Percentiles rank a stretch among this genome's conserved stretches.
phyloP scores from a whole-genome alignment of 2,329 filamentous ascomycete species.

The Alternaria brassicicola region DNA sequence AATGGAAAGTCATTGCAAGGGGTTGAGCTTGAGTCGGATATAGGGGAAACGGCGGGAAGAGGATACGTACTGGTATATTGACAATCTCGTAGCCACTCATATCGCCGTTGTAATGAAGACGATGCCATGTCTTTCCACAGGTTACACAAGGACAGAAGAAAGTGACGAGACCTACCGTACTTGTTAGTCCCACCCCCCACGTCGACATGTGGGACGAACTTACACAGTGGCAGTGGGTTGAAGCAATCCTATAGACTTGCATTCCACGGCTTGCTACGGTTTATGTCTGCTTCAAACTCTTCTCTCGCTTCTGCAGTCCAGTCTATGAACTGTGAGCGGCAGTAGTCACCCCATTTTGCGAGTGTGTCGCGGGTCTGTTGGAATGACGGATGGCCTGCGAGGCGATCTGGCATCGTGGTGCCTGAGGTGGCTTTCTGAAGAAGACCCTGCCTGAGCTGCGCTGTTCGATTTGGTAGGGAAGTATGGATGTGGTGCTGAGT shows the following conservation, averaged over 20 bases:
- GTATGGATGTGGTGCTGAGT: background rate
- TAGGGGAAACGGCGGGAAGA: background rate
- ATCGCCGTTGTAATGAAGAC: background rate
- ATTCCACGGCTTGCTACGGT: background rate
- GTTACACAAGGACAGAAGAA: conserved; percentile 4
- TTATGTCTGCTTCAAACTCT: background rate
- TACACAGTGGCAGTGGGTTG: conserved; percentile 1
- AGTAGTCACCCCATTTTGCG: background rate
- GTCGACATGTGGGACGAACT: background rate
- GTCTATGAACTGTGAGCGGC: background rate
- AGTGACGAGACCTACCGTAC: background rate
- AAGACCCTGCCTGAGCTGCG: background rate
- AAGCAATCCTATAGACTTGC: conserved; percentile 7
- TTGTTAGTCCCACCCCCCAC: background rate
- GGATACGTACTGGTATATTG: background rate
- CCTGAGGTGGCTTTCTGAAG: background rate
- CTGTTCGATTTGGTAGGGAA: no score
- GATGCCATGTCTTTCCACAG: conserved; percentile 7
- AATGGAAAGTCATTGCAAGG: background rate
- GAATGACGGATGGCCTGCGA: background rate
- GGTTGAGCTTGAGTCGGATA: no score
- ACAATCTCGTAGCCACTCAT: background rate
- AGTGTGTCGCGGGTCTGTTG: background rate
- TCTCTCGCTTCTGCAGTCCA: background rate
- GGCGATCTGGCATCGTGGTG: background rate